Percentiles rank a stretch among this genome's conserved stretches.
Conservation (phyloP, 345 rosid genomes). For the Theobroma cacao region DNA sequence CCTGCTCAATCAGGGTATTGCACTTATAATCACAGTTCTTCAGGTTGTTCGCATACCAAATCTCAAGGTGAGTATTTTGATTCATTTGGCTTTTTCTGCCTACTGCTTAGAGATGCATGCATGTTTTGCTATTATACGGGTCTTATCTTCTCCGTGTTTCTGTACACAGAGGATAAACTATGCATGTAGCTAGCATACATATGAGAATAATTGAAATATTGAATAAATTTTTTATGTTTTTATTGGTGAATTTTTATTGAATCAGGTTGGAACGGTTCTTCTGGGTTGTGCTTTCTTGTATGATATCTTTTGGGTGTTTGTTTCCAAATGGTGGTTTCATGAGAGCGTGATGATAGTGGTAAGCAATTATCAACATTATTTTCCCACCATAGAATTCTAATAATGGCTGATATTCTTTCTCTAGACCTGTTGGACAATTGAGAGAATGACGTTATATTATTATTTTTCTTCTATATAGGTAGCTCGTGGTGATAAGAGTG, state of each 20-base stretch:
- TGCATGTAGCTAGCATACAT: neutral
- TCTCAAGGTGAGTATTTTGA: conserved; percentile 63
- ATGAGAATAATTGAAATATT: neutral
- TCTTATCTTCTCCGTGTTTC: neutral
- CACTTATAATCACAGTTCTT: conserved; percentile 92
- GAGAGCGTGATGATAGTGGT: conserved; percentile 99
- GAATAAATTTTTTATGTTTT: neutral
- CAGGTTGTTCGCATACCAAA: conserved; percentile 93
- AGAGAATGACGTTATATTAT: neutral
- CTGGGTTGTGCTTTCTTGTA: conserved; percentile 93
- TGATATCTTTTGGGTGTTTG: conserved; percentile 98
- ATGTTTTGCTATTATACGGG: neutral
- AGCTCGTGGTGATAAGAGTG: conserved; percentile 95
- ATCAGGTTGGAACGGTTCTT: conserved; percentile 94
- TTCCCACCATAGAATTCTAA: neutral
- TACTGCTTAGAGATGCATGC: neutral
- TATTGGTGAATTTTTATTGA: conserved; percentile 18
- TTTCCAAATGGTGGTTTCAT: conserved; percentile 92
- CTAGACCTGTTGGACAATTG: neutral
- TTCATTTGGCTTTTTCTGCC: neutral
- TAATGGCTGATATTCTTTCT: neutral
- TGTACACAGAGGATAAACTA: neutral
- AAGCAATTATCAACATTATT: conserved; percentile 27
- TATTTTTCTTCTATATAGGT: conserved; percentile 45
- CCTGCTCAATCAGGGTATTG: conserved; percentile 64